These are phyloP conservation scores for Agrocybe pediades DNA, from an alignment of 768 basidiomycete species.

Conservation along the genomic window DNA sequence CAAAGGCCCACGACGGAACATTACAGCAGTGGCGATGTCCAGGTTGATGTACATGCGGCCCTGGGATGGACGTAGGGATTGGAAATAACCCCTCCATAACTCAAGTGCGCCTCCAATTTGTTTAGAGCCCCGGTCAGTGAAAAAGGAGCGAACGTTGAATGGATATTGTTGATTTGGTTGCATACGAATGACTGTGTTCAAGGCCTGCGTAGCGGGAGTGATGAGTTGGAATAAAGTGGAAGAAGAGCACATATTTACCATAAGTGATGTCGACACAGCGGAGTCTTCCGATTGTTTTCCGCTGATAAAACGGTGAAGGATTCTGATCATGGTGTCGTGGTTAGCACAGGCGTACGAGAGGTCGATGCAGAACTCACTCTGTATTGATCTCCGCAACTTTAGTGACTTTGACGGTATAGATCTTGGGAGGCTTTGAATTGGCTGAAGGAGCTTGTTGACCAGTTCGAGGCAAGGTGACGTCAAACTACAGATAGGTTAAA, in stretches of 20 bases:
- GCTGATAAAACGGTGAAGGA: conserved; percentile 59
- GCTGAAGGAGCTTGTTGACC: conserved; percentile 21
- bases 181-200: conserved; percentile 81
- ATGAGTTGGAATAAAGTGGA: neutral
- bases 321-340: conserved; percentile 35
- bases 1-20: conserved; percentile 68
- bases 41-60: conserved; percentile 71
- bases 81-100: conserved; percentile 82
- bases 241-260: conserved; percentile 36
- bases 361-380: no score
- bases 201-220: conserved; percentile 47
- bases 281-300: conserved; percentile 71
- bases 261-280: conserved; percentile 59
- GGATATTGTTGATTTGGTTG: conserved; percentile 68
- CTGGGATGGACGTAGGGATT: conserved; percentile 70
- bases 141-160: conserved; percentile 78
- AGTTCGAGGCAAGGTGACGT: conserved; percentile 50
- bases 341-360: neutral
- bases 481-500: conserved; percentile 46
- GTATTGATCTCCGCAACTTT: conserved; percentile 48
- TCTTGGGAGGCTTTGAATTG: conserved; percentile 54
- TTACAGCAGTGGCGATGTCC: conserved; percentile 76
- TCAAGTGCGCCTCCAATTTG: conserved; percentile 61
- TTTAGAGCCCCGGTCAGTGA: conserved; percentile 56
- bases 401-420: conserved; percentile 67